phyloP scores from a whole-genome alignment of 1,139 yeast genomes.

The Debaryomycetaceae sp. region DNA sequence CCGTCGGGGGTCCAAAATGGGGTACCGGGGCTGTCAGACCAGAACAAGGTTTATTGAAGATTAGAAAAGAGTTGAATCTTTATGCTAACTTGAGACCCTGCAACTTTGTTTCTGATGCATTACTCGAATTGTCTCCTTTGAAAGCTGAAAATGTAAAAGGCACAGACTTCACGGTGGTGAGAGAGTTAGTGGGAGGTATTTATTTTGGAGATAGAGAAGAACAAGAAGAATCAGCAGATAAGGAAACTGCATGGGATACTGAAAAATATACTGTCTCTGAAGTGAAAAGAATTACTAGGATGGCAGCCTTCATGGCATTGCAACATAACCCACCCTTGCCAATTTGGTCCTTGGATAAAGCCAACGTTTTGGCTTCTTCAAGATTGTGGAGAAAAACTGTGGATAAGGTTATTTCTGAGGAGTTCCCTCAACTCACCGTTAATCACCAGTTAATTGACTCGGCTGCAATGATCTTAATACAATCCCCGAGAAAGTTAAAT shows the following conservation, averaged over 20 bases:
- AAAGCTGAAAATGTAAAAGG: slow-evolving; percentile 82
- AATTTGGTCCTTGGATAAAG: slow-evolving; percentile 94
- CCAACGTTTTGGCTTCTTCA: slow-evolving; percentile 93
- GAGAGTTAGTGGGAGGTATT: slow-evolving; percentile 97
- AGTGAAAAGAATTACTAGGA: slow-evolving; percentile 90
- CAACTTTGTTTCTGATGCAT: slow-evolving; percentile 83
- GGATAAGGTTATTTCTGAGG: slow-evolving; percentile 74
- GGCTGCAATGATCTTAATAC: slow-evolving; percentile 95
- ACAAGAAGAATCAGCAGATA: slow-evolving; percentile 72
- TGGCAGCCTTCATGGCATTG: slow-evolving; percentile 96
- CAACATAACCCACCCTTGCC: slow-evolving; percentile 93
- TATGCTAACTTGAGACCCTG: slow-evolving; percentile 97
- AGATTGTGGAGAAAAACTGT: slow-evolving; percentile 96
- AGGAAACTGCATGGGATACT: slow-evolving; percentile 79
- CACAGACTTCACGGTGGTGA: slow-evolving; percentile 85
- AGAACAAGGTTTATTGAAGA: slow-evolving; percentile 90
- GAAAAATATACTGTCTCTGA: slow-evolving; percentile 88
- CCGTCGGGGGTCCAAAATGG: slow-evolving; percentile 99
- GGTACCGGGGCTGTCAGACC: slow-evolving; percentile 94
- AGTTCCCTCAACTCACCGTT: slow-evolving; percentile 81
- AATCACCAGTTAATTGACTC: slow-evolving; percentile 97
- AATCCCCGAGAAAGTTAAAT: slow-evolving; percentile 83
- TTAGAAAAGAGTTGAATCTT: slow-evolving; percentile 88
- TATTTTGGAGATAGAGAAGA: slow-evolving; percentile 95
- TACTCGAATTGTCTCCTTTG: slow-evolving; percentile 83